Evolutionary conservation across 1,284 basidiomycete species (phyloP).

Genomic region (Cutaneotrichosporon sp.): DNA sequence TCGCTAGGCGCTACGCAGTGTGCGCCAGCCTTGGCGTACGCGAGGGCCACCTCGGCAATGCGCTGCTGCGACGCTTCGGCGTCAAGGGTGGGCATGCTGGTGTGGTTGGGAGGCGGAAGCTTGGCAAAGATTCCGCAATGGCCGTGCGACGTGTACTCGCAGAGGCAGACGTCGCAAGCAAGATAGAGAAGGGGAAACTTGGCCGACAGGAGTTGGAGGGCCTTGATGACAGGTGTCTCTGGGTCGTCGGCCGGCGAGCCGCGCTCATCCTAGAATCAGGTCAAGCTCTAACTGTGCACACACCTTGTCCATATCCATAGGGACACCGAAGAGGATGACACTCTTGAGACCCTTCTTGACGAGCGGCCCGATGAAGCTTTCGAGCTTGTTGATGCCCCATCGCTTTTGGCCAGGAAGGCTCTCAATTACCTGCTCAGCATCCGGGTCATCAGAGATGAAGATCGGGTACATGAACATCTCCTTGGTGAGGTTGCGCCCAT

Average conservation of each 20-base stretch:
- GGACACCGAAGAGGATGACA: slow-evolving; percentile 96
- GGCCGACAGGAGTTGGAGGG: slow-evolving; percentile 71
- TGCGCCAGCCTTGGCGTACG: slow-evolving; percentile 90
- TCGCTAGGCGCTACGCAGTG: slow-evolving; percentile 98
- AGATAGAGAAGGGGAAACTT: slow-evolving; percentile 84
- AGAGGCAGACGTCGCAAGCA: slow-evolving; percentile 95
- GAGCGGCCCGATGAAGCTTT: slow-evolving; percentile 82
- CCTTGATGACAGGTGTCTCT: slow-evolving; percentile 86
- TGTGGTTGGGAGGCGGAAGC: slow-evolving; percentile 43
- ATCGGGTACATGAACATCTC: slow-evolving; percentile 97
- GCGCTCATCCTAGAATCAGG: slow-evolving; percentile 63
- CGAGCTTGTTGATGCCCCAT: slow-evolving; percentile 93
- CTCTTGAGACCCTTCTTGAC: slow-evolving; percentile 85
- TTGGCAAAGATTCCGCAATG: slow-evolving; percentile 81
- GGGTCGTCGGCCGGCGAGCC: slow-evolving; percentile 90
- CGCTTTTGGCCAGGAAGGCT: slow-evolving; percentile 80
- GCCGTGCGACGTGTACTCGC: slow-evolving; percentile 98
- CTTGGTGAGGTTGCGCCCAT: slow-evolving; percentile 69
- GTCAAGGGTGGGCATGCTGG: slow-evolving; percentile 54
- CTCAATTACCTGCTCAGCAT: slow-evolving; percentile 72
- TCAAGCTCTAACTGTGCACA: slow-evolving; percentile 23
- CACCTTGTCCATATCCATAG: slow-evolving; percentile 78
- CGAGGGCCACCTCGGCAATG: slow-evolving; percentile 87
- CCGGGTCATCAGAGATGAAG: slow-evolving; percentile 89
- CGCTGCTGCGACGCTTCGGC: slow-evolving; percentile 73